phyloP scores from a whole-genome alignment of 352 stramenopile species.

The Phytophthora cactorum region DNA sequence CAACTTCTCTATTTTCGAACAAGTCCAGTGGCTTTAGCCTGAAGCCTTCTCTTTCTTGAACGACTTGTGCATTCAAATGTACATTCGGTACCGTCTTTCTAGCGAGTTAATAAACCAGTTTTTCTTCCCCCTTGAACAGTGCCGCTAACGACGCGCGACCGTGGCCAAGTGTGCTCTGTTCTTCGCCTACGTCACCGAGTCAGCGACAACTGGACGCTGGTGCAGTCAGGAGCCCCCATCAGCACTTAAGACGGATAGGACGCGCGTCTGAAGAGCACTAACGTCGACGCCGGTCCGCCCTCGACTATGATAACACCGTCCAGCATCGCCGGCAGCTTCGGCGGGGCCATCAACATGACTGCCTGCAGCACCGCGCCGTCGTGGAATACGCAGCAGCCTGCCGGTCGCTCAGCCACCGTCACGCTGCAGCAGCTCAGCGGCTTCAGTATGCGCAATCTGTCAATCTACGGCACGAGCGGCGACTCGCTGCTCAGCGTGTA shows the following conservation, averaged over 20 bases:
- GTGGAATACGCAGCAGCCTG: slow-evolving; percentile 31
- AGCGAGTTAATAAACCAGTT: slow-evolving; percentile 11
- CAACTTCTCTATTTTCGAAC: slow-evolving; percentile 14
- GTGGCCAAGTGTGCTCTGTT: slow-evolving; percentile 10
- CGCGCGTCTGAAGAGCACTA: background rate
- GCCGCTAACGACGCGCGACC: slow-evolving; percentile 22
- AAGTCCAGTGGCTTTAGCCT: slow-evolving; percentile 11
- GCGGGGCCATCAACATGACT: slow-evolving; percentile 41
- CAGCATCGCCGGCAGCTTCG: slow-evolving; percentile 49
- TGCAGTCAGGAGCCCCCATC: background rate
- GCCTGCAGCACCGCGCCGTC: slow-evolving; percentile 31
- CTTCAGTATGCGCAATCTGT: slow-evolving; percentile 83
- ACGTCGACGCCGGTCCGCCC: slow-evolving; percentile 5
- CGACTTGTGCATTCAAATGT: background rate
- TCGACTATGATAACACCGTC: slow-evolving; percentile 44
- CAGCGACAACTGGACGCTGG: slow-evolving; percentile 15
- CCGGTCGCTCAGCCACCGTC: slow-evolving; percentile 40
- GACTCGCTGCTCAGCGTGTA: slow-evolving; percentile 73
- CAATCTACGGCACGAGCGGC: slow-evolving; percentile 48
- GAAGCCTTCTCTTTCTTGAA: background rate
- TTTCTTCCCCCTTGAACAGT: slow-evolving; percentile 6
- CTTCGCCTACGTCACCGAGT: slow-evolving; percentile 17
- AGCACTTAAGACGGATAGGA: background rate
- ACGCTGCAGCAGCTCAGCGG: slow-evolving; percentile 79
- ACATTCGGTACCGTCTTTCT: slow-evolving; percentile 29